Base-by-base conservation (phyloP, 2,329 filamentous ascomycete genomes). In the Phyllosticta citrichinensis region DNA sequence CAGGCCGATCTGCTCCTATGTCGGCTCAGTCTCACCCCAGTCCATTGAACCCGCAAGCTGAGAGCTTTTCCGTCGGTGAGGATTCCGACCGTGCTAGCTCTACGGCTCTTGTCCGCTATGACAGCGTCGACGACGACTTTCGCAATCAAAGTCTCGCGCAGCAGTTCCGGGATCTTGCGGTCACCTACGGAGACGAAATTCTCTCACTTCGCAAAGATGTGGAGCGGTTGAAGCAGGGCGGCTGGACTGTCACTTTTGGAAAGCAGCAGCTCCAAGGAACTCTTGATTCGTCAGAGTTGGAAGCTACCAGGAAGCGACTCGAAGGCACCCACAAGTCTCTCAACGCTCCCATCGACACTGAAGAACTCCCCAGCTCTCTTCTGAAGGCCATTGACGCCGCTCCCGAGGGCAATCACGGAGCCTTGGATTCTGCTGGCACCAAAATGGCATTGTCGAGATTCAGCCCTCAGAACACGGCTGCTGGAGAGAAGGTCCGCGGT, bases 211-310 rank as follows among this genome's bases (percentile, higher is more conserved):
- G 59, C 14, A 59, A 55, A 12, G 66, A 66, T 2, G 61, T 72
- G 24, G 66, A 69, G 22, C 63, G 58, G 20, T 19, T 68, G 27
- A 66, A 67, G 57, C 65, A 63, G 40, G 66, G 64, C 8, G 60
- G 62, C 12, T 68, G 64, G 66, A 60, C 60, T 3, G 63, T 67
- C 47, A 64, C 60, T 12, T 60, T 69, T 27, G 64, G 65, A 4
- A 63, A 66, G 14, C 63, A 61, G 33, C 24, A 35, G 10, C 19
- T 35, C 2, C 60, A 17, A 52, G 54, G 27, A 10, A 54, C 5
- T 30, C 4, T 55, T 12, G 55, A 58, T 52, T 4, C 30, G 11
- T 24, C 52, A 9, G 50, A 50, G 11, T 20, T 55, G 19, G 25
- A 62, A 10, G 56, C 60, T 8, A 62, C 53, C 25, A 55, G 51